Evolutionary conservation across 1,284 basidiomycete genomes (phyloP).

Genomic region (Moniliophthora roreri): DNA sequence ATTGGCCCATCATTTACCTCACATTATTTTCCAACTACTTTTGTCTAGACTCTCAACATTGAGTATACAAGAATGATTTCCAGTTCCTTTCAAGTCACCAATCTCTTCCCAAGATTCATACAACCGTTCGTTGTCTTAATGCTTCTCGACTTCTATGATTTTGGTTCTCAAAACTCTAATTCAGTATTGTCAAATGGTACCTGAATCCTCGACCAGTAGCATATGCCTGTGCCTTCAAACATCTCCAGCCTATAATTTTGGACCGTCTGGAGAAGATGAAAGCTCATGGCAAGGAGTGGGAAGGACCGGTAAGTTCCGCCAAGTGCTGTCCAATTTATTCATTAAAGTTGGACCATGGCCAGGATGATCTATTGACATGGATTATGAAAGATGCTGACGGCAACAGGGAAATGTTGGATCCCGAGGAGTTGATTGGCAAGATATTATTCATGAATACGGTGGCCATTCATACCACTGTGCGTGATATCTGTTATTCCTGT

Average conservation of each 20-base stretch:
- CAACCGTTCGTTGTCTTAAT: not conserved
- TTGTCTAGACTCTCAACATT: not conserved
- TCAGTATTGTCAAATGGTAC: conserved; percentile 6
- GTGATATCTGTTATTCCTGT: not conserved
- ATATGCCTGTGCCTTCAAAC: conserved; percentile 23
- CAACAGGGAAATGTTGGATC: conserved; percentile 20
- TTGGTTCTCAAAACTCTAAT: not conserved
- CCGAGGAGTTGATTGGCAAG: conserved; percentile 25
- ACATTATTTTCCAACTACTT: not conserved
- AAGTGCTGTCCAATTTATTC: not conserved
- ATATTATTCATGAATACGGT: conserved; percentile 34
- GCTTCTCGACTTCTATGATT: not conserved
- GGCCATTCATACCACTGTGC: conserved; percentile 29
- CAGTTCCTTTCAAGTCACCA: not conserved
- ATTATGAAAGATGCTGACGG: conserved; percentile 25
- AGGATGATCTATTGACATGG: conserved; percentile 39
- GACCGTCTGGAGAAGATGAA: conserved; percentile 35
- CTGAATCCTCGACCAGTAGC: conserved; percentile 6
- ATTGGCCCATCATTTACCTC: not conserved
- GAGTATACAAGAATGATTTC: not conserved
- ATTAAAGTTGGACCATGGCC: not conserved
- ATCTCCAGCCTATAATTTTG: conserved; percentile 35
- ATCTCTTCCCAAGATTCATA: not conserved
- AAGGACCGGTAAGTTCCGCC: conserved; percentile 28
- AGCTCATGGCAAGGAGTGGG: conserved; percentile 36